Percentiles rank a stretch among this genome's conserved stretches.
phyloP scores from a whole-genome alignment of 805 yeast species.

The Metschnikowia anglica region DNA sequence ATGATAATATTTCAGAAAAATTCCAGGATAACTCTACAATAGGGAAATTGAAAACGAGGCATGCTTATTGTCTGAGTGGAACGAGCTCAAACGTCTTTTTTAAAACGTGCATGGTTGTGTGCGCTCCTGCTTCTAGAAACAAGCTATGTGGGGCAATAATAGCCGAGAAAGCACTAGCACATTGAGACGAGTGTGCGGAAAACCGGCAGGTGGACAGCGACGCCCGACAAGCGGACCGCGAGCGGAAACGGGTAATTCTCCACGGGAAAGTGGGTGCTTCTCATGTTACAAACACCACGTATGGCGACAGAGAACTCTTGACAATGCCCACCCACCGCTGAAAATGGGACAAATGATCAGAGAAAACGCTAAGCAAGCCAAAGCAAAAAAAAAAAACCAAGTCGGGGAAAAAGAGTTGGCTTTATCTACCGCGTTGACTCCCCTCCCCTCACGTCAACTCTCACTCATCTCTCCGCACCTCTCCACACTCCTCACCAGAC shows the following conservation, averaged over 20 bases:
- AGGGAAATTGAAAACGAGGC: not conserved
- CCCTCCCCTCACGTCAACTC: not conserved
- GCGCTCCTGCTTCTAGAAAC: conserved; percentile 4
- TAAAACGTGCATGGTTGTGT: not conserved
- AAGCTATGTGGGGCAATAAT: too few species aligned
- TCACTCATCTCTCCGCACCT: not conserved
- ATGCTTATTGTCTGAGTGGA: not conserved
- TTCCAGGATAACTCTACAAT: too few species aligned
- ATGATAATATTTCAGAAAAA: too few species aligned
- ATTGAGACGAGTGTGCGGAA: not conserved
- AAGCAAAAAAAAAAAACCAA: too few species aligned
- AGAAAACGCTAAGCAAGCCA: too few species aligned
- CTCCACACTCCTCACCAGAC: not conserved
- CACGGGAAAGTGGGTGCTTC: not conserved
- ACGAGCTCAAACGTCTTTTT: not conserved
- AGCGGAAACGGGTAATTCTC: not conserved
- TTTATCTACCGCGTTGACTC: not conserved
- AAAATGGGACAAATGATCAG: too few species aligned
- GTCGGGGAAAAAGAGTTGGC: too few species aligned
- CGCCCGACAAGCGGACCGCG: not conserved
- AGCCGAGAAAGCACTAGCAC: too few species aligned
- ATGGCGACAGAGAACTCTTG: too few species aligned
- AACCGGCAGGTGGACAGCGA: not conserved
- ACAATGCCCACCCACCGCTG: too few species aligned
- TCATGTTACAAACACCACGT: not conserved